These are phyloP conservation scores for Ophiostoma piceae DNA, from an alignment of 2,329 filamentous ascomycete species.

Conservation along the genomic window DNA sequence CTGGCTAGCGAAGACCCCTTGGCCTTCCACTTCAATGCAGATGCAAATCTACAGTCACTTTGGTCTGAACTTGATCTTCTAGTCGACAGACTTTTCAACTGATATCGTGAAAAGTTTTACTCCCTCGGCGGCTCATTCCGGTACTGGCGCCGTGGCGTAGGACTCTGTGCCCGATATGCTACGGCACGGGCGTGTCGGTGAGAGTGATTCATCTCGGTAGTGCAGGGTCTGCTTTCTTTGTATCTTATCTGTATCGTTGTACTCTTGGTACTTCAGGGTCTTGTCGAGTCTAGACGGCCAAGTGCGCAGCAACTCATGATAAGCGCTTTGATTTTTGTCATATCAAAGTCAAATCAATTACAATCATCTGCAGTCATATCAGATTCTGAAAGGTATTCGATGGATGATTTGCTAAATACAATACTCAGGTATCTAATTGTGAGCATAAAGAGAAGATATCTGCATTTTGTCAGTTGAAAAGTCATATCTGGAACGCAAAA, in stretches of 20 bases:
- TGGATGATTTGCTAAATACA: background rate
- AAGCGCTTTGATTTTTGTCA: background rate
- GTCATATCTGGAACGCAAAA: background rate
- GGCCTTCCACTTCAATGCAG: background rate
- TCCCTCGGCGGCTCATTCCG: background rate
- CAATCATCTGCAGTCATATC: background rate
- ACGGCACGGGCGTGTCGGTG: background rate
- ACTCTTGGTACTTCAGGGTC: background rate
- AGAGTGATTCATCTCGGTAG: background rate
- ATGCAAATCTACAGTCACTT: background rate
- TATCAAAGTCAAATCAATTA: background rate
- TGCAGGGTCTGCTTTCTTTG: background rate
- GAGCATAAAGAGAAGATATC: background rate
- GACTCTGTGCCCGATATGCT: background rate
- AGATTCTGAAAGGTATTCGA: background rate
- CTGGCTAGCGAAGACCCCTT: background rate
- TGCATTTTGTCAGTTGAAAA: background rate
- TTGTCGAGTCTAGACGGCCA: background rate
- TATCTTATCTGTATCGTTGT: background rate
- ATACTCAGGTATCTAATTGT: background rate
- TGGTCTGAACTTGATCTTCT: background rate
- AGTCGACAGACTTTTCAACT: background rate
- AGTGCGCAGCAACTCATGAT: background rate
- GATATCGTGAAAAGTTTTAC: background rate
- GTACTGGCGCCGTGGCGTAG: background rate